A percentile compares a stretch with the other conserved stretches of the same genome.
phyloP scores from a whole-genome alignment of 2,329 filamentous ascomycete species.

The Clathrospora elynae region DNA sequence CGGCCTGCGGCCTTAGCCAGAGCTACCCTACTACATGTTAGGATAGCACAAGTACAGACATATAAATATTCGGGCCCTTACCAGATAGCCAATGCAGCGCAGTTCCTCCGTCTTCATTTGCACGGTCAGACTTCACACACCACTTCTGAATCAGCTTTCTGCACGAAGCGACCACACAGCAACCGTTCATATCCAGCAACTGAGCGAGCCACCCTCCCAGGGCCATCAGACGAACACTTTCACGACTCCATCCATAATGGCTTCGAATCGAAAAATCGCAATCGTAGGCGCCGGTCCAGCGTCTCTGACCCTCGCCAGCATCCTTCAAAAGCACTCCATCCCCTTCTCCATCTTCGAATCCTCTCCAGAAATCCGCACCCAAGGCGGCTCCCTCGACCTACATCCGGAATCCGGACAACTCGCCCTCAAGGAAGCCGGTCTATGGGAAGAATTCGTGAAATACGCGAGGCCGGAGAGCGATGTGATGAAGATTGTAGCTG shows the following conservation, averaged over 20 bases:
- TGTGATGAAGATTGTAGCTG: constrained; percentile 54
- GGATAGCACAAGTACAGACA: too few species aligned
- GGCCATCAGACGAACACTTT: too few species aligned
- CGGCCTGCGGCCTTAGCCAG: too few species aligned
- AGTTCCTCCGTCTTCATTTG: too few species aligned
- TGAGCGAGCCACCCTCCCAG: too few species aligned
- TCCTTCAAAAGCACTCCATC: constrained; percentile 56
- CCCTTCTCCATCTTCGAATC: constrained; percentile 57
- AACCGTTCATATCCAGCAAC: too few species aligned
- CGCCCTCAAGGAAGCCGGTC: constrained; percentile 57
- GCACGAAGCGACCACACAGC: too few species aligned
- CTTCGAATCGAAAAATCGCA: constrained; percentile 33
- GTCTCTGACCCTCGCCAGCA: constrained; percentile 58
- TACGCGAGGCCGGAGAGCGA: constrained; percentile 60
- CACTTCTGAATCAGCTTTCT: too few species aligned
- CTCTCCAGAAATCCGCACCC: constrained; percentile 41
- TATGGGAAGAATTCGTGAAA: constrained; percentile 58
- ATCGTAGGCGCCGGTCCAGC: constrained; percentile 49
- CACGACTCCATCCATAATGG: not conserved
- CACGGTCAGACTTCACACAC: too few species aligned
- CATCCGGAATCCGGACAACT: constrained; percentile 58
- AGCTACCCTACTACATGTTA: too few species aligned
- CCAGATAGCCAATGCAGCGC: too few species aligned
- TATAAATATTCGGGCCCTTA: too few species aligned
- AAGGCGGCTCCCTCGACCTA: constrained; percentile 55